Evolutionary conservation across 768 basidiomycete species (phyloP).

Genomic region (Hygrocybe punicea): DNA sequence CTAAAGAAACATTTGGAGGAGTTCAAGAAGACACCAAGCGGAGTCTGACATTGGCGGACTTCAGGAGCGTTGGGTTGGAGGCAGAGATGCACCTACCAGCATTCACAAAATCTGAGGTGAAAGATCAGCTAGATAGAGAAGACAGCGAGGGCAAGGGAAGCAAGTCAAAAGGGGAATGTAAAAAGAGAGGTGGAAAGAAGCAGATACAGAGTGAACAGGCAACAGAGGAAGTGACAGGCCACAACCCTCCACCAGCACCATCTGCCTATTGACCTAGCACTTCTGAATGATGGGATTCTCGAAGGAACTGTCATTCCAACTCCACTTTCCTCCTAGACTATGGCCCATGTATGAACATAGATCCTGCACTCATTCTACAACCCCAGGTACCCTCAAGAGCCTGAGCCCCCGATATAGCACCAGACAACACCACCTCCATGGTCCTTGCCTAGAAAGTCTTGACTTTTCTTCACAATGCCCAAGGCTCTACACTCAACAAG

Average conservation of each 20-base stretch:
- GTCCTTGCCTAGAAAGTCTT: constrained; percentile 69
- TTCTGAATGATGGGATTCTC: constrained; percentile 68
- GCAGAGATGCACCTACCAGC: constrained; percentile 92
- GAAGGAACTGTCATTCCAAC: constrained; percentile 45
- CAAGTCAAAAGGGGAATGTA: constrained; percentile 32
- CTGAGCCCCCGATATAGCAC: constrained; percentile 18
- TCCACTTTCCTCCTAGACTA: constrained; percentile 46
- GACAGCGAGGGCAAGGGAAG: constrained; percentile 34
- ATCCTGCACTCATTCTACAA: constrained; percentile 47
- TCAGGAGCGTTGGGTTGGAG: constrained; percentile 85
- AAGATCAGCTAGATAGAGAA: constrained; percentile 50
- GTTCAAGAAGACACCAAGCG: constrained; percentile 87
- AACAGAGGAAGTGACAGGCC: constrained; percentile 20
- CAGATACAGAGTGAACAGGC: constrained; percentile 25
- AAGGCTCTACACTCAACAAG: constrained; percentile 52
- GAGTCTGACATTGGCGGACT: constrained; percentile 81
- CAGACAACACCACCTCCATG: constrained; percentile 61
- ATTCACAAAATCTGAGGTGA: constrained; percentile 72
- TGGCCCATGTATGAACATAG: constrained; percentile 40
- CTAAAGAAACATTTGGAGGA: constrained; percentile 90
- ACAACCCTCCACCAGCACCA: too few species aligned
- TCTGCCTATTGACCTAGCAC: constrained; percentile 49
- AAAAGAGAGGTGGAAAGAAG: constrained; percentile 39
- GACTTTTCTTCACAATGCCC: constrained; percentile 57
- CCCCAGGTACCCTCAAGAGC: constrained; percentile 15